Conservation (phyloP, 75 land plant species). For the Selaginella moellendorffii region DNA sequence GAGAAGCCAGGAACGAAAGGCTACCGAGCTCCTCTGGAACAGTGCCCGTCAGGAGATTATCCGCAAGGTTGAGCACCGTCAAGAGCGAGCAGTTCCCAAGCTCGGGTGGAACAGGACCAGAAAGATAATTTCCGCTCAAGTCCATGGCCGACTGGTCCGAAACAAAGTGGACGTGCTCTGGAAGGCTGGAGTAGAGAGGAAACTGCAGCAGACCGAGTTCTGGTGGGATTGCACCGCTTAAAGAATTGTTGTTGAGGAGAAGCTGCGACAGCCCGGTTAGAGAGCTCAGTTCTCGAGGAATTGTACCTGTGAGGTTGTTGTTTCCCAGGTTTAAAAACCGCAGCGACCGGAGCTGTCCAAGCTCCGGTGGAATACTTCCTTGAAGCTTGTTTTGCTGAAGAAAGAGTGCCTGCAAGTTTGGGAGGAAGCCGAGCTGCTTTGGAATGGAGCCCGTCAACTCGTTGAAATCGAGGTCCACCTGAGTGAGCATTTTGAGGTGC, state of each 20-base stretch:
- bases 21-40: neutral
- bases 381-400: neutral
- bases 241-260: neutral
- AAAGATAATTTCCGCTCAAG: neutral
- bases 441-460: slow-evolving; percentile 1
- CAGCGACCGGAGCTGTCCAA: neutral
- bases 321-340: slow-evolving; percentile 4
- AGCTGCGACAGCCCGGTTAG: neutral
- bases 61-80: slow-evolving; percentile 1
- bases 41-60: neutral
- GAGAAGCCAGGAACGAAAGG: neutral
- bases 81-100: neutral
- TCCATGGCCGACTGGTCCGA: neutral
- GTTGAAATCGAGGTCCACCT: slow-evolving; percentile 5
- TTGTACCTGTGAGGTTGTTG: neutral
- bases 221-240: neutral
- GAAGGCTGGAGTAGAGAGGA: neutral
- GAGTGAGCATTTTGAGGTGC: neutral
- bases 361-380: slow-evolving; percentile 1
- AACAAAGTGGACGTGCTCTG: neutral
- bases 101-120: neutral
- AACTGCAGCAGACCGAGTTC: neutral
- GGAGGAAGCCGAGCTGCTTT: neutral
- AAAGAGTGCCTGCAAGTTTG: neutral
- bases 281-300: neutral